Evolutionary conservation across 257 asterid species (phyloP), one percentile per base, ranked within the genome.

Genomic region (Solanum gracilifrons): DNA sequence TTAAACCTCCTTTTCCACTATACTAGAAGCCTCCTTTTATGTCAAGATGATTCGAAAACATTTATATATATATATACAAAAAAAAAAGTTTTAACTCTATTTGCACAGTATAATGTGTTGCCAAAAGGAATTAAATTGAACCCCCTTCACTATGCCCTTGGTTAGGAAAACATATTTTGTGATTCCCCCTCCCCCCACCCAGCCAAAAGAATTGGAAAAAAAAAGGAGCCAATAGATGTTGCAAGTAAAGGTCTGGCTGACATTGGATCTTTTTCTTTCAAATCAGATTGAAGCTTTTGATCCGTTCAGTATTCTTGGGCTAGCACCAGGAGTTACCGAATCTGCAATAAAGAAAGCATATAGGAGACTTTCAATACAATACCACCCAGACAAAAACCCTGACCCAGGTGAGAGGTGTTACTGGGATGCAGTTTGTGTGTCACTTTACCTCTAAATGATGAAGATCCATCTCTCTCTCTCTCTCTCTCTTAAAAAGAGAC

Each of bases 331-430:
- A 84, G 99, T 96, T 87, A 90, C 98, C 21, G 98, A 95, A 16
- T 86, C 95, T n/a, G 95, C 86, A 83, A 95, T 97, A 89, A 97
- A 97, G 95, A 97, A 95, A 92, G 98, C 98, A n/a, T 97, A 95
- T 90, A 92, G 99, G 90, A 92, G 92, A 89, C 98, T 95, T 86
- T 97, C 99, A 85, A 91, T 95, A 87, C 98, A 94, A 87, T 97
- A 97, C 90, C 98, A 97, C 86, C 98, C 99, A 27, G 99, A 97
- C 93, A 97, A 97, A 91, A 97, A 97, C 89, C 98, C 99, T 3
- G 98, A 97, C 79, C 99, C 98, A 93, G 98, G 98, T 97, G 91
- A 84, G 89, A 43, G 69, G 68, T 46, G 39, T 80, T 80, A 46
- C 0, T 36, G 41, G 10, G 27, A 27, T 80, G 39, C 51, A 82